Conservation (phyloP, 352 stramenopile species). For the Globisporangium splendens region DNA sequence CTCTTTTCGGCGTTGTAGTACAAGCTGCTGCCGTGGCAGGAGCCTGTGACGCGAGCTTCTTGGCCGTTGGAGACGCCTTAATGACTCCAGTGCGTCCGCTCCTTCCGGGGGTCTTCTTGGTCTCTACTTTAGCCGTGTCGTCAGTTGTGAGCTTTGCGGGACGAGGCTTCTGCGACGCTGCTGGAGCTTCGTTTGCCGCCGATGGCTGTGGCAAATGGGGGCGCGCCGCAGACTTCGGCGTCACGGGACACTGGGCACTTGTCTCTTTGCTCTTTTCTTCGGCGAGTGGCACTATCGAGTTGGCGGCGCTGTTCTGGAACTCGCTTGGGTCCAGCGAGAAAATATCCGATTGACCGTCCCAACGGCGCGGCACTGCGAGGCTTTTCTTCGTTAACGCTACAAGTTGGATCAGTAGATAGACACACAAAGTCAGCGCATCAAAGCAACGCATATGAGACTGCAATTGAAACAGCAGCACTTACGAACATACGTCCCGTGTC, state of each 20-base stretch:
- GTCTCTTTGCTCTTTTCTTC: not conserved
- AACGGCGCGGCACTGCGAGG: constrained; percentile 7
- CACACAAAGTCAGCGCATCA: too few species aligned
- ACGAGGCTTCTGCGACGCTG: not conserved
- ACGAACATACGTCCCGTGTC: constrained; percentile 52
- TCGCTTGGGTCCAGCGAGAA: constrained; percentile 9
- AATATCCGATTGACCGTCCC: constrained; percentile 15
- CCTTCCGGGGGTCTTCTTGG: constrained; percentile 4
- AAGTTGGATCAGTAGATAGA: not conserved
- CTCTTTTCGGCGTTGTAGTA: not conserved
- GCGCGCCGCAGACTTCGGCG: not conserved
- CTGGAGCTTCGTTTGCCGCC: not conserved
- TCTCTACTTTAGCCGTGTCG: not conserved
- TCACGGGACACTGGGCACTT: not conserved
- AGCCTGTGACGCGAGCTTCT: not conserved
- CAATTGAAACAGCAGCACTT: too few species aligned
- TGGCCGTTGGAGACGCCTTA: not conserved
- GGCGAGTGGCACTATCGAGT: constrained; percentile 5
- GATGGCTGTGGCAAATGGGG: not conserved
- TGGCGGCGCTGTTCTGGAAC: not conserved
- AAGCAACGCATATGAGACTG: not conserved
- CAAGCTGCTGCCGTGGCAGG: not conserved
- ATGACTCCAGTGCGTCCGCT: not conserved
- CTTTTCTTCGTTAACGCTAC: constrained; percentile 18
- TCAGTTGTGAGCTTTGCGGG: constrained; percentile 3